Percentiles rank a stretch among this genome's conserved stretches.
Conservation (phyloP, 1,139 yeast species). For the Hemisphaericaspora xylanilytica region DNA sequence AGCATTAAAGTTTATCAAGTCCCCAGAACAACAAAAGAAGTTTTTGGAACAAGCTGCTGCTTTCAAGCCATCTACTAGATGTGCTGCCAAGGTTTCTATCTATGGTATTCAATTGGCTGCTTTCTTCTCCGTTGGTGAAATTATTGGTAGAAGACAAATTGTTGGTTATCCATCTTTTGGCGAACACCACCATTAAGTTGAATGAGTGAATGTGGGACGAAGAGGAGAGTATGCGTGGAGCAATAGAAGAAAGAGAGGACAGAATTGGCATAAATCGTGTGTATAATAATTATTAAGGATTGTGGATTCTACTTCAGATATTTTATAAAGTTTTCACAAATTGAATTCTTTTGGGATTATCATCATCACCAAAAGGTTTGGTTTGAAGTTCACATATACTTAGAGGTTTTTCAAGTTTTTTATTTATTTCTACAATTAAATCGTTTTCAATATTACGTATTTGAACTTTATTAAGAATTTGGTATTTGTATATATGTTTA, state of each 20-base stretch:
- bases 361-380: neutral
- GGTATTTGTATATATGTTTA: neutral
- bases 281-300: constrained; percentile 1
- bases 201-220: constrained; percentile 3
- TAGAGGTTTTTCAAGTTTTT: neutral
- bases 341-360: neutral
- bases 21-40: constrained; percentile 48
- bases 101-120: constrained; percentile 85
- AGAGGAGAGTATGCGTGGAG: neutral
- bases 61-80: constrained; percentile 55
- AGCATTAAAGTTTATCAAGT: constrained; percentile 38
- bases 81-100: constrained; percentile 66
- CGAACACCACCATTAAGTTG: constrained; percentile 24
- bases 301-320: neutral
- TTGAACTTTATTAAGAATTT: neutral
- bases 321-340: neutral
- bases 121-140: constrained; percentile 91
- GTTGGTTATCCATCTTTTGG: constrained; percentile 73
- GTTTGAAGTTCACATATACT: constrained; percentile 1
- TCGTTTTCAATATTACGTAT: neutral
- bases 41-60: constrained; percentile 39
- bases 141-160: constrained; percentile 90
- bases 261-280: neutral
- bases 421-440: neutral
- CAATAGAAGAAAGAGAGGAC: neutral